Conservation (phyloP, 495 filamentous ascomycete species). For the Cairneyella variabilis region DNA sequence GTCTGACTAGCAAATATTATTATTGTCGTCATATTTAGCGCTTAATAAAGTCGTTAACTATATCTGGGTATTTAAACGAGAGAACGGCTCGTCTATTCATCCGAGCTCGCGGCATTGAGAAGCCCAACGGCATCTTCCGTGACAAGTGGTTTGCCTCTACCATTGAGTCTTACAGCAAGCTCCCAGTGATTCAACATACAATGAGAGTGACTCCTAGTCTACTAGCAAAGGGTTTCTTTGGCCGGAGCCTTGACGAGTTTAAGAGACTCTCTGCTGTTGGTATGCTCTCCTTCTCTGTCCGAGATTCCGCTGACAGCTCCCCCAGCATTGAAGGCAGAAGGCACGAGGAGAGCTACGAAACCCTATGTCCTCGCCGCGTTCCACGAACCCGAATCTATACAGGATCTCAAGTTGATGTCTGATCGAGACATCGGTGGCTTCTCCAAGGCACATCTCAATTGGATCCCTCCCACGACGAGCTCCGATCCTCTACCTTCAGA, state of each 20-base stretch:
- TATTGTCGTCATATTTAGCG: no score
- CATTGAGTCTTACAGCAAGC: no score
- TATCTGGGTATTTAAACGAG: no score
- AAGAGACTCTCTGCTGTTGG: constrained; percentile 22
- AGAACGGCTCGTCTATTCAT: no score
- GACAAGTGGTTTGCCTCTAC: no score
- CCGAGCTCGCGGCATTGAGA: no score
- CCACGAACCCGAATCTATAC: constrained; percentile 55
- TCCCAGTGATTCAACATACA: constrained; percentile 3
- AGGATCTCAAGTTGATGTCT: constrained; percentile 76
- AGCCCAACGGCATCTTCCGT: no score
- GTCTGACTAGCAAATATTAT: no score
- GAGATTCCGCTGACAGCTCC: neutral
- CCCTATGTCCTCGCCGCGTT: constrained; percentile 62
- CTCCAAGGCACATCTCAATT: constrained; percentile 70
- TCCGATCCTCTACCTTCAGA: constrained; percentile 36
- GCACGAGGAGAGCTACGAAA: constrained; percentile 31
- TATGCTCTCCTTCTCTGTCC: constrained; percentile 1
- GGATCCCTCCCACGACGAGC: constrained; percentile 39
- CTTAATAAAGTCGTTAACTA: no score
- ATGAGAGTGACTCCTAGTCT: constrained; percentile 22
- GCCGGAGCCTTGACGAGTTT: constrained; percentile 29
- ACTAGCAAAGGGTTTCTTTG: constrained; percentile 25
- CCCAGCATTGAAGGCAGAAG: constrained; percentile 25
- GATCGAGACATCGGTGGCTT: constrained; percentile 84